Percentiles rank a stretch among this genome's conserved stretches.
Conservation (phyloP, 1,139 yeast genomes). For the Candida sp. region DNA sequence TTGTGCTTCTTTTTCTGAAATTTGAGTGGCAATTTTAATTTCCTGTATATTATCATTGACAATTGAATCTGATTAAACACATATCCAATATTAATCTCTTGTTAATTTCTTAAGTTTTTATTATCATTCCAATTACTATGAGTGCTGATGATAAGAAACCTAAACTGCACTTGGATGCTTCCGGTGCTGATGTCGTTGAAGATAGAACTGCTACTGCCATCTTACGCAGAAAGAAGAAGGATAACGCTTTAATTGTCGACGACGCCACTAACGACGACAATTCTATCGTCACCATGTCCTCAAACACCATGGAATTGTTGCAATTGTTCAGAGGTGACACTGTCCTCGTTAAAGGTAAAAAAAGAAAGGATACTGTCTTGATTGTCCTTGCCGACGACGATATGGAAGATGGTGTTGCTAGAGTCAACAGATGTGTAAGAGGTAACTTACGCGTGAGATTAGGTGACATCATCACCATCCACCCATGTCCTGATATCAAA, state of each 20-base stretch:
- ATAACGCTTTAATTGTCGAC: slow-evolving; percentile 89
- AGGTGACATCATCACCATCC: slow-evolving; percentile 88
- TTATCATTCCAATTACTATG: slow-evolving; percentile 13
- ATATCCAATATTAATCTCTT: too few relatives aligned
- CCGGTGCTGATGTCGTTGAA: slow-evolving; percentile 47
- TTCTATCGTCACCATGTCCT: slow-evolving; percentile 92
- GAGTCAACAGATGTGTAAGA: slow-evolving; percentile 94
- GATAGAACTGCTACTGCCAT: slow-evolving; percentile 98
- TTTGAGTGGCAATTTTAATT: background rate
- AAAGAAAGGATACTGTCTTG: slow-evolving; percentile 97
- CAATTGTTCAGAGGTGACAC: slow-evolving; percentile 98
- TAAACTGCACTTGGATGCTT: slow-evolving; percentile 43
- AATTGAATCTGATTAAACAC: too few relatives aligned
- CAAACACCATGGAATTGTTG: slow-evolving; percentile 91
- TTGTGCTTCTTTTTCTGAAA: background rate
- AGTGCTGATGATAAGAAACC: slow-evolving; percentile 23
- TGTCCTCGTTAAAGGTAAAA: slow-evolving; percentile 95
- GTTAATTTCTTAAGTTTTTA: too few relatives aligned
- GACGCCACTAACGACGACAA: slow-evolving; percentile 98
- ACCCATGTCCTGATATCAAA: slow-evolving; percentile 97
- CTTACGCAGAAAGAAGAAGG: slow-evolving; percentile 96
- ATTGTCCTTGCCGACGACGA: slow-evolving; percentile 97
- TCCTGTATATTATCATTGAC: background rate
- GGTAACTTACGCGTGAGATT: slow-evolving; percentile 91
- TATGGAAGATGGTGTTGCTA: slow-evolving; percentile 92